Evolutionary conservation across 768 basidiomycete genomes (phyloP).

Genomic region (Suillus paluster): DNA sequence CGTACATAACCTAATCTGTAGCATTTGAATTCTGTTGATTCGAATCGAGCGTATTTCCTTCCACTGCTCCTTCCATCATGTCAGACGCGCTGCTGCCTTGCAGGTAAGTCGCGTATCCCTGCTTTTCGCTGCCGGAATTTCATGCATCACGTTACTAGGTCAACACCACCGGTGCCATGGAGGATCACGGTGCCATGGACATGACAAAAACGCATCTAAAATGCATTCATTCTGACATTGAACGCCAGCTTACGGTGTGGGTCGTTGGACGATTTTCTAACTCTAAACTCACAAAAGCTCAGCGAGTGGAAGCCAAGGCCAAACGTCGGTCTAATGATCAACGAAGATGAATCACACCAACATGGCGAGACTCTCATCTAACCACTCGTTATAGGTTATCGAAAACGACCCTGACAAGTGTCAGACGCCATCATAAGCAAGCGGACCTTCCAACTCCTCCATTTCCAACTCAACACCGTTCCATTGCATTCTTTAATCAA

Average conservation of each 20-base stretch:
- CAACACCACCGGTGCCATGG: constrained; percentile 93
- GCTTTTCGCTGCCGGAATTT: constrained; percentile 21
- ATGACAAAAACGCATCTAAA: constrained; percentile 99
- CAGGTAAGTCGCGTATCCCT: constrained; percentile 58
- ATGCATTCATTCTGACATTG: constrained; percentile 91
- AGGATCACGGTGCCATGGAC: constrained; percentile 96
- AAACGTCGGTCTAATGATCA: too few relatives aligned
- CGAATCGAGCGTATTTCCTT: constrained; percentile 13
- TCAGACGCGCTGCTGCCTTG: constrained; percentile 84
- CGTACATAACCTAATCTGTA: too few relatives aligned
- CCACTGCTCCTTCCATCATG: constrained; percentile 42
- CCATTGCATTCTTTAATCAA: too few relatives aligned
- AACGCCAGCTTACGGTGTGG: constrained; percentile 97
- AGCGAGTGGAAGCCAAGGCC: too few relatives aligned
- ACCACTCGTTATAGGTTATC: too few relatives aligned
- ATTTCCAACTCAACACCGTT: too few relatives aligned
- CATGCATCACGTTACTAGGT: constrained; percentile 54
- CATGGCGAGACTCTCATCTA: too few relatives aligned
- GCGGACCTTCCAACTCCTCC: too few relatives aligned
- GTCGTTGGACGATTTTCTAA: constrained; percentile 38
- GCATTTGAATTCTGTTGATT: too few relatives aligned
- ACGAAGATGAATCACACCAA: too few relatives aligned
- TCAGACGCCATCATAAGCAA: too few relatives aligned
- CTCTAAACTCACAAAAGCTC: constrained; percentile 22
- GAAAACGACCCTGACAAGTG: too few relatives aligned